These are phyloP conservation scores for Furcasterigmium sp. DNA, from an alignment of 2,329 filamentous ascomycete species.

Conservation along the genomic window DNA sequence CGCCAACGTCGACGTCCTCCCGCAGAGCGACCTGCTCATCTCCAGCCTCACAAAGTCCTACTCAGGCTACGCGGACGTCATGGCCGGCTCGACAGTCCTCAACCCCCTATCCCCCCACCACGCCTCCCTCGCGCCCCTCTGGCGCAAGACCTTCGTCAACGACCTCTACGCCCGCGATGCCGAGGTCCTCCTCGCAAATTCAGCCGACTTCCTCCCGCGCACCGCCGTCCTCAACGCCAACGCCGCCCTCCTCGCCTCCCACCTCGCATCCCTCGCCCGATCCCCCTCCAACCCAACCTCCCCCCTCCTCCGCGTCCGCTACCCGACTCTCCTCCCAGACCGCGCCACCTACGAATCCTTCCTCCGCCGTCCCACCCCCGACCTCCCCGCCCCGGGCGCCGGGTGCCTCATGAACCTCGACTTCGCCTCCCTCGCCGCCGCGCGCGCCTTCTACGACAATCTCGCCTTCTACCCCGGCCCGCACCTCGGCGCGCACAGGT, in stretches of 20 bases:
- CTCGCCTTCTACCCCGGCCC: slow-evolving; percentile 45
- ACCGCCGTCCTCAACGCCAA: slow-evolving; percentile 35
- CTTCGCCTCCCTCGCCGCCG: slow-evolving; percentile 33
- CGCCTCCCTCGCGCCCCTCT: slow-evolving; percentile 23
- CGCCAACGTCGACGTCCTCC: slow-evolving; percentile 44
- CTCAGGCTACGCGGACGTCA: slow-evolving; percentile 49
- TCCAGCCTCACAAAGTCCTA: slow-evolving; percentile 55
- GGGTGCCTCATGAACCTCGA: slow-evolving; percentile 50
- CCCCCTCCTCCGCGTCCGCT: slow-evolving; percentile 34
- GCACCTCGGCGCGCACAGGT: slow-evolving; percentile 48
- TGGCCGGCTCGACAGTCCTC: slow-evolving; percentile 45
- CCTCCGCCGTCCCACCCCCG: slow-evolving; percentile 29
- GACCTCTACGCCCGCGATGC: slow-evolving; percentile 44
- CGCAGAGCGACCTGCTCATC: slow-evolving; percentile 42
- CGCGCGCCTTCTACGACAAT: slow-evolving; percentile 43
- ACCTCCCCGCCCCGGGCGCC: slow-evolving; percentile 45
- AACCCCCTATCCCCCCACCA: slow-evolving; percentile 41
- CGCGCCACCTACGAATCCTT: slow-evolving; percentile 30
- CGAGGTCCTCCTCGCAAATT: slow-evolving; percentile 37
- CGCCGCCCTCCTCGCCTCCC: slow-evolving; percentile 32
- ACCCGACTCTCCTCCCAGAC: slow-evolving; percentile 33
- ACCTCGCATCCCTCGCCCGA: slow-evolving; percentile 23
- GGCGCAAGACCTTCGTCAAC: slow-evolving; percentile 24
- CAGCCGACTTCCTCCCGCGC: slow-evolving; percentile 34
- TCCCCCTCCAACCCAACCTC: slow-evolving; percentile 19